Percentiles rank a stretch among this genome's conserved stretches.
Conservation (phyloP, 2,329 filamentous ascomycete genomes). For the Periconia digitata region DNA sequence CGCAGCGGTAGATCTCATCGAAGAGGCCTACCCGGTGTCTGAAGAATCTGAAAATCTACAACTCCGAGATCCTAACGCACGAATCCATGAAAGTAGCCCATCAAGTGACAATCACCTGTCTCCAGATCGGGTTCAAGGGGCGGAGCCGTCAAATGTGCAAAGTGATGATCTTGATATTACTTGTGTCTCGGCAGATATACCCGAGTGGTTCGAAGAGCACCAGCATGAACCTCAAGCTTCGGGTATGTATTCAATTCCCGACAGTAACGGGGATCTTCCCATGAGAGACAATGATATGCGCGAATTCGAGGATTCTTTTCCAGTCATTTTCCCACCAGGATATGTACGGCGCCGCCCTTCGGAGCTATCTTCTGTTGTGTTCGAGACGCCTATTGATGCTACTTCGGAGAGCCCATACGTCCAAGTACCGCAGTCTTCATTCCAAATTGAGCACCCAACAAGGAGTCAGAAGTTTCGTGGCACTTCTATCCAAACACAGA, state of each 20-base stretch:
- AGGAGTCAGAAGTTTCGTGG: not conserved
- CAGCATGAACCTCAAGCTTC: slow-evolving; percentile 7
- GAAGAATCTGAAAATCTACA: not conserved
- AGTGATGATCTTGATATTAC: too few relatives aligned
- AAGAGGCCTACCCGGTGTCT: not conserved
- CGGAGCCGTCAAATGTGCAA: not conserved
- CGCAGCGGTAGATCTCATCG: not conserved
- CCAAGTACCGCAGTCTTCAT: not conserved
- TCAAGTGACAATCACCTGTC: too few relatives aligned
- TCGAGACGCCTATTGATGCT: not conserved
- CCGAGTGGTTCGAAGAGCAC: too few relatives aligned
- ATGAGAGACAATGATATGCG: not conserved
- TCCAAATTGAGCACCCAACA: not conserved
- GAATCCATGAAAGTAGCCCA: not conserved
- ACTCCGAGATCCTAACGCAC: not conserved
- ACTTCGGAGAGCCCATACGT: not conserved
- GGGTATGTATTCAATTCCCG: slow-evolving; percentile 10
- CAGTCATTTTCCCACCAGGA: not conserved
- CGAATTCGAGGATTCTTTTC: not conserved
- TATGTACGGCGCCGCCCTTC: not conserved
- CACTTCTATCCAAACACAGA: not conserved
- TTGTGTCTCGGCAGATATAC: too few relatives aligned
- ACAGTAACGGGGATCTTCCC: not conserved
- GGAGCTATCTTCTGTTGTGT: not conserved
- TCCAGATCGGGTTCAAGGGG: too few relatives aligned